Conservation (phyloP, 2,329 filamentous ascomycete species). For the Diplodia seriata region DNA sequence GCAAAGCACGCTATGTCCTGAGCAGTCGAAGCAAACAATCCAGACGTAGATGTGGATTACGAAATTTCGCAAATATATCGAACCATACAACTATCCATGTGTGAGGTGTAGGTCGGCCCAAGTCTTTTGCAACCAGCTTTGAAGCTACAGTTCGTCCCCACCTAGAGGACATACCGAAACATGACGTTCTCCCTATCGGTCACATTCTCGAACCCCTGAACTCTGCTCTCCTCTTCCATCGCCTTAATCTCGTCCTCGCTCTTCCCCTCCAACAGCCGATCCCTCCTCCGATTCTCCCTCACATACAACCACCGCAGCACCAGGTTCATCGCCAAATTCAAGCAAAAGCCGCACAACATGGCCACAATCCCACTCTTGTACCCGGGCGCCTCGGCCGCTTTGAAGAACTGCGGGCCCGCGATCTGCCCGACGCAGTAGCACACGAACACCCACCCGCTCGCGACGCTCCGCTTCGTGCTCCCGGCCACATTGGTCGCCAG, state of each 20-base stretch:
- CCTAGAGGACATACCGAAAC: constrained; percentile 37
- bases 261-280: constrained; percentile 62
- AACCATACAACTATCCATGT: too few species aligned
- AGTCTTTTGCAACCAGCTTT: too few species aligned
- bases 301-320: constrained; percentile 59
- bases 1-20: too few species aligned
- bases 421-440: constrained; percentile 72
- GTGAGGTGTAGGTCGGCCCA: too few species aligned
- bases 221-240: constrained; percentile 44
- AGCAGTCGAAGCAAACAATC: too few species aligned
- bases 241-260: constrained; percentile 63
- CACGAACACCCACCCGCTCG: constrained; percentile 69
- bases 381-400: constrained; percentile 63
- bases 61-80: too few species aligned
- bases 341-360: constrained; percentile 67
- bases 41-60: too few species aligned
- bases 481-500: constrained; percentile 69
- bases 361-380: constrained; percentile 65
- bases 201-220: constrained; percentile 37
- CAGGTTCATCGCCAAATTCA: constrained; percentile 53
- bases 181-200: constrained; percentile 37
- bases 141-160: not conserved
- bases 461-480: constrained; percentile 73
- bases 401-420: constrained; percentile 70
- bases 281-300: constrained; percentile 66